A percentile compares a stretch with the other conserved stretches of the same genome.
phyloP scores from a whole-genome alignment of 331 rosid genomes.

The Rhamnella rubrinervis region DNA sequence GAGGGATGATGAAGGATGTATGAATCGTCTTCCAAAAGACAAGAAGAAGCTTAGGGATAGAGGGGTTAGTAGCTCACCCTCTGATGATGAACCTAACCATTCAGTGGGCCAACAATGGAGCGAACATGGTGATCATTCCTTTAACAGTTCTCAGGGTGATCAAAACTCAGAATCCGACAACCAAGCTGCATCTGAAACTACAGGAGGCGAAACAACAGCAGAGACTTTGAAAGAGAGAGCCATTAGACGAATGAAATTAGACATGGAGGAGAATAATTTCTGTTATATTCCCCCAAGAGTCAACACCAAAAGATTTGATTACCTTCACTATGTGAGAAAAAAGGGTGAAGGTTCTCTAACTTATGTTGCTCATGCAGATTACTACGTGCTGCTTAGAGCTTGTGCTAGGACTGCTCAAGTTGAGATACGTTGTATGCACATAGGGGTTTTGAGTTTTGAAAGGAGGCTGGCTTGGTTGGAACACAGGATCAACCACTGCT shows the following conservation, averaged over 20 bases:
- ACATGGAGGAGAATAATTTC: constrained; percentile 87
- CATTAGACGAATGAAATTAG: constrained; percentile 54
- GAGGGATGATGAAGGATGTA: constrained; percentile 24
- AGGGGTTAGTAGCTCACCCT: constrained; percentile 22
- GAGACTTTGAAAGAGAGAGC: constrained; percentile 38
- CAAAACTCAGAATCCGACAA: constrained; percentile 26
- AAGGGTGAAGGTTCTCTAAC: constrained; percentile 53
- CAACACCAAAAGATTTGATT: constrained; percentile 42
- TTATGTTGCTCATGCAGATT: constrained; percentile 89
- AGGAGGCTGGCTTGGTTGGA: constrained; percentile 81
- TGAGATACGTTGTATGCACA: constrained; percentile 68
- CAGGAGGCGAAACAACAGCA: constrained; percentile 31
- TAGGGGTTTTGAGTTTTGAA: constrained; percentile 70
- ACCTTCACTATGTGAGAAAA: constrained; percentile 75
- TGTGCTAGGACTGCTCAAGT: constrained; percentile 69
- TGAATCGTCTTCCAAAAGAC: constrained; percentile 8
- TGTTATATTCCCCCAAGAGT: constrained; percentile 64
- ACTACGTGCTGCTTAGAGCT: constrained; percentile 79
- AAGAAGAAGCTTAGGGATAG: constrained; percentile 19
- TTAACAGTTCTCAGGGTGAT: constrained; percentile 18
- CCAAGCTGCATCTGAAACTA: constrained; percentile 26
- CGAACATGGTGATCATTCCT: constrained; percentile 21
- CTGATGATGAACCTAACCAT: constrained; percentile 19
- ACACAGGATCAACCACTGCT: constrained; percentile 44
- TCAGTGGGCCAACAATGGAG: constrained; percentile 15